Percentiles rank a stretch among this genome's conserved stretches.
Evolutionary conservation across 257 asterid genomes (phyloP).

Genomic region (Salvia rosmarinus): DNA sequence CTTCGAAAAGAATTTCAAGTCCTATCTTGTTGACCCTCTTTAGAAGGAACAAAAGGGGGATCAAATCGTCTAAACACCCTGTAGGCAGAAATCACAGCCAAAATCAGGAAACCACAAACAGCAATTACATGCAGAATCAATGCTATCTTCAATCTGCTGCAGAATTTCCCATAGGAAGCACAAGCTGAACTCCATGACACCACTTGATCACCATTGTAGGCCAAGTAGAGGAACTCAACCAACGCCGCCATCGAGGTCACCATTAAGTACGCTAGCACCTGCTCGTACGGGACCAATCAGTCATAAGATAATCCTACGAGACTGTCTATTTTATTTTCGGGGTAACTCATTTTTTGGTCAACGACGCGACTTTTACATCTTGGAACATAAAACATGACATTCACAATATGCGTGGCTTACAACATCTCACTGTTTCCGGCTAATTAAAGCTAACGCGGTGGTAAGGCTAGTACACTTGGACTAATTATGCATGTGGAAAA

Average conservation of each 20-base stretch:
- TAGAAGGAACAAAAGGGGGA: slow-evolving; percentile 58
- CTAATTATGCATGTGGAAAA: too few relatives aligned
- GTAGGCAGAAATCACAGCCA: slow-evolving; percentile 77
- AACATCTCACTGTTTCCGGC: too few relatives aligned
- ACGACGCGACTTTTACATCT: too few relatives aligned
- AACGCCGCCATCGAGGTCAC: slow-evolving; percentile 75
- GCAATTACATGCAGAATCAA: slow-evolving; percentile 59
- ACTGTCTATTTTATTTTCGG: not conserved
- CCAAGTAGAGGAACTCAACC: slow-evolving; percentile 67
- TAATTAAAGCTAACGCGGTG: too few relatives aligned
- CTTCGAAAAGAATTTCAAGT: slow-evolving; percentile 33
- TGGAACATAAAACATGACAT: too few relatives aligned
- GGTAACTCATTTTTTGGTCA: too few relatives aligned
- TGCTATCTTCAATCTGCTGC: slow-evolving; percentile 63
- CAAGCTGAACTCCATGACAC: slow-evolving; percentile 94
- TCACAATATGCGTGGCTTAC: too few relatives aligned
- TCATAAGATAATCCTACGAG: not conserved
- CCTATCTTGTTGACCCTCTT: slow-evolving; percentile 44
- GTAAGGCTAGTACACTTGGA: too few relatives aligned
- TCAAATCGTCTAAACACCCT: slow-evolving; percentile 67
- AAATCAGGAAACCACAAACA: slow-evolving; percentile 63
- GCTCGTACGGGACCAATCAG: not conserved
- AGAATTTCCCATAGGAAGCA: slow-evolving; percentile 69
- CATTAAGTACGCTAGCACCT: slow-evolving; percentile 87
- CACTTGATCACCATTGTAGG: slow-evolving; percentile 65